phyloP scores from a whole-genome alignment of 2,329 filamentous ascomycete genomes.

The Beauveria rudraprayagi region DNA sequence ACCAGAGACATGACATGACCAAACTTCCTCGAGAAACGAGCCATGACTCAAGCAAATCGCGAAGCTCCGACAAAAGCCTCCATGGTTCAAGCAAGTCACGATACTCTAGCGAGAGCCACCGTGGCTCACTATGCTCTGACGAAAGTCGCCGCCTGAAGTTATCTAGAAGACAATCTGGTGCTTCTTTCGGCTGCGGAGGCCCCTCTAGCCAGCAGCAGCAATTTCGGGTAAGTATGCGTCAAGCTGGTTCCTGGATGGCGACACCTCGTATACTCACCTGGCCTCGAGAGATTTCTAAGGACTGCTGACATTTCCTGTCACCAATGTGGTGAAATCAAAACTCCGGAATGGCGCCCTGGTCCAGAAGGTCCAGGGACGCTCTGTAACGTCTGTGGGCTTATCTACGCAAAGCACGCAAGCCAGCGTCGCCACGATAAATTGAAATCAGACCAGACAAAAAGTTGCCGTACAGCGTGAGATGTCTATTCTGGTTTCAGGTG shows the following conservation, averaged over 20 bases:
- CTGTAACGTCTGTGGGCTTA: constrained; percentile 13
- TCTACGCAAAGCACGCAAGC: constrained; percentile 12
- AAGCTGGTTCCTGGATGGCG: not conserved
- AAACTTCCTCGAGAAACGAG: not conserved
- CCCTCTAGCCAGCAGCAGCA: not conserved
- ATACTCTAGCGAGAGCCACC: not conserved
- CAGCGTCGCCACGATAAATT: not conserved
- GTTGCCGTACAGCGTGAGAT: not conserved
- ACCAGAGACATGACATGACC: not conserved
- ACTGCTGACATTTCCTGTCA: constrained; percentile 10
- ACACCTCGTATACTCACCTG: not conserved
- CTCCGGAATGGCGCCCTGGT: constrained; percentile 11
- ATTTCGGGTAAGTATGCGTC: not conserved
- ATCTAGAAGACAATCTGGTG: not conserved
- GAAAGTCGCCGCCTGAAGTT: not conserved
- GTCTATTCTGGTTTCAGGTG: not conserved
- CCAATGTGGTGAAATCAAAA: constrained; percentile 6
- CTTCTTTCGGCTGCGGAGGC: not conserved
- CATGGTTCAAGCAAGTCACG: not conserved
- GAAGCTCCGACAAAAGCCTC: not conserved
- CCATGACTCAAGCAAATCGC: not conserved
- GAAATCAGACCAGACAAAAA: not conserved
- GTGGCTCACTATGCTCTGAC: too few relatives aligned
- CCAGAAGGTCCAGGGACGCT: constrained; percentile 11
- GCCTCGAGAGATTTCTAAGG: not conserved